Base-by-base conservation (phyloP, 2,329 filamentous ascomycete species). In the Exophiala mesophila region DNA sequence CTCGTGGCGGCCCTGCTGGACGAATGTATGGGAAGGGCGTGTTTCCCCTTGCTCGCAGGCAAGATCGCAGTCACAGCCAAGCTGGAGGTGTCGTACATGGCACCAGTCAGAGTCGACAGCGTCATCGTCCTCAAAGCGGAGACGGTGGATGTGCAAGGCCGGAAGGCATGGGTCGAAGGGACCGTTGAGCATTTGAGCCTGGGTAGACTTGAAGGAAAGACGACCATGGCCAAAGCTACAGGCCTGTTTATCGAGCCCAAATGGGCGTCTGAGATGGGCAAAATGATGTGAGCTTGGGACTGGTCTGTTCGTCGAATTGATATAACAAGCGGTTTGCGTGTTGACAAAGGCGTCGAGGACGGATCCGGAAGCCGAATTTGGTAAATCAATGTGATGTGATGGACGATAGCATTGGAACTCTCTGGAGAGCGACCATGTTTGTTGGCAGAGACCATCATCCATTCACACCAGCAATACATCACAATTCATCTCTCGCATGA, bases 191-290 rank as follows among this genome's bases (percentile, higher is more conserved):
- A 52, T 34, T 50, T 55, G 13, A 41, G 44, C 32, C 9, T 5
- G n/a, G 23, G 23, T 6, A 26, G 23, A 12, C 58, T 60, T 29
- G 50, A 49, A 7, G 42, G 49, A 2, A 53, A 59, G 18, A 53
- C 61, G 53, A 59, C 63, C 39, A 23, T 42, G 7, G 57, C 61
- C 9, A 60, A 64, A 51, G 61, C 54, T n/a, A 61, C 53, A 47
- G 62, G 61, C 28, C 57, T 65, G 55, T 65, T 65, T 51, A 46
- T 65, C 24, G 60, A 65, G 51, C 62, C 62, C 2, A 63, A 58
- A 50, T 63, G 31, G 21, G 43, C 37, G 18, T 16, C 24, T 3
- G 33, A 30, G n/a, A 36, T 45, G 43, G 37, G 31, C 5, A 9
- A 33, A 16, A 18, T 41, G 20, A 21, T 45, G 16, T 31, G 23